Base-by-base conservation (phyloP, 192 early-diverging fungal species). In the Allomyces javanicus region DNA sequence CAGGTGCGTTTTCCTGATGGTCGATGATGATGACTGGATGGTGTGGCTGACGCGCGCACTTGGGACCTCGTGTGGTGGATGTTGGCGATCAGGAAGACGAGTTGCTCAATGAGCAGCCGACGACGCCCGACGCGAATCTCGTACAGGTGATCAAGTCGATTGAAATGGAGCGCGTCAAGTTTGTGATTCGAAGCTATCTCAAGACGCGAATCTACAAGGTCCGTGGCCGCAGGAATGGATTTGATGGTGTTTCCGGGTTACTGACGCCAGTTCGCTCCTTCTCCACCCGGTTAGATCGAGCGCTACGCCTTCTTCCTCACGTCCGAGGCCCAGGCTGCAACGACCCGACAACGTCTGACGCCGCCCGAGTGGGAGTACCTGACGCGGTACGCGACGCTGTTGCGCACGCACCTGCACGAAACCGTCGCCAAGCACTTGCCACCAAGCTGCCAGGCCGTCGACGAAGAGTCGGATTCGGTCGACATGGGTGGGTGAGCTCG, bases 101-200 rank as follows among this genome's bases (percentile, higher is more conserved):
- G n/a, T 19, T 63, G 10, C 67, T 78, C 21, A 71, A 77, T 19
- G 76, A 77, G 33, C 66, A 68, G 45, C 25, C 68, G 33, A 71
- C 69, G 45, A 72, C 67, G 14, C 65, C 76, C 24, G 78, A 81
- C 23, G 67, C 69, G 23, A 77, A 76, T 26, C 81, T 88, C 67
- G 64, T 77, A 2, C 70, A 69, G 3, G 77, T 83, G 64, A 44
- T 88, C 24, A 84, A 80, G 64, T 78, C 84, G 66, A 82, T 78
- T 17, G 87, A 88, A 68, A 70, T 87, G 22, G 85, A 88, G 68
- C 72, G 85, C 12, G 75, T 87, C 44, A 83, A 83, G 66, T 88
- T 82, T 69, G 64, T 87, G 11, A 64, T 88, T 9, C 69, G 80
- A 45, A 79, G 76, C 43, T 88, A 88, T 69, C 67, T 88, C 14